phyloP scores from a whole-genome alignment of 2,329 filamentous ascomycete genomes.

The Botryotinia narcissicola region DNA sequence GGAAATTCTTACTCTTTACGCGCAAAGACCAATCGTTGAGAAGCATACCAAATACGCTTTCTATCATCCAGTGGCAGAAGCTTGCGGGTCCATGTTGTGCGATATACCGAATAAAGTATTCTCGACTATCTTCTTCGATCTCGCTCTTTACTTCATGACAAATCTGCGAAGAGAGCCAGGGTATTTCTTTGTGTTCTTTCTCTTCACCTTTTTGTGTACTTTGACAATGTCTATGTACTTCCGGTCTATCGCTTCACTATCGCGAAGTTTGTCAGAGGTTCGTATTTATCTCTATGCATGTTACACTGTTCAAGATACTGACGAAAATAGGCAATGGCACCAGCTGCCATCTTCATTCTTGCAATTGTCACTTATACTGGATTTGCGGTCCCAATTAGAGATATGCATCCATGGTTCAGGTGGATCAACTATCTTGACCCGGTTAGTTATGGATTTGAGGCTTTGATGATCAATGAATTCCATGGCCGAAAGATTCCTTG shows the following conservation, averaged over 20 bases:
- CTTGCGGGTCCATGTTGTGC: conserved; percentile 52
- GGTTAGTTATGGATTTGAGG: conserved; percentile 64
- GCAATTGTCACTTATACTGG: conserved; percentile 44
- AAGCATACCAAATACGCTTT: conserved; percentile 85
- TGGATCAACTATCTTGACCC: conserved; percentile 70
- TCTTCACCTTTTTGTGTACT: conserved; percentile 71
- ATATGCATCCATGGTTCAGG: conserved; percentile 55
- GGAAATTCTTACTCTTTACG: conserved; percentile 79
- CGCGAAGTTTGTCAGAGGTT: conserved; percentile 63
- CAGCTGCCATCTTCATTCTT: conserved; percentile 60
- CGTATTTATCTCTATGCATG: conserved; percentile 33
- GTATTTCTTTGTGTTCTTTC: conserved; percentile 80
- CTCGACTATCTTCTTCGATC: conserved; percentile 75
- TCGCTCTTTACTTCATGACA: conserved; percentile 83
- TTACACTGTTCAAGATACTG: neutral
- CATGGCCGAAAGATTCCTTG: conserved; percentile 31
- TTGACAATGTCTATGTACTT: conserved; percentile 85
- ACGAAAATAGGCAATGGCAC: conserved; percentile 30
- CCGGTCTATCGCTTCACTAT: conserved; percentile 74
- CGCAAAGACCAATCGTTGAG: conserved; percentile 87
- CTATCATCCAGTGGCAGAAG: conserved; percentile 87
- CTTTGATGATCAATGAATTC: conserved; percentile 83
- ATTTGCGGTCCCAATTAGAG: conserved; percentile 52
- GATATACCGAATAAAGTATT: conserved; percentile 80
- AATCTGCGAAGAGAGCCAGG: conserved; percentile 72